Base-by-base conservation (phyloP, 331 rosid genomes). In the Rosa hybrid region DNA sequence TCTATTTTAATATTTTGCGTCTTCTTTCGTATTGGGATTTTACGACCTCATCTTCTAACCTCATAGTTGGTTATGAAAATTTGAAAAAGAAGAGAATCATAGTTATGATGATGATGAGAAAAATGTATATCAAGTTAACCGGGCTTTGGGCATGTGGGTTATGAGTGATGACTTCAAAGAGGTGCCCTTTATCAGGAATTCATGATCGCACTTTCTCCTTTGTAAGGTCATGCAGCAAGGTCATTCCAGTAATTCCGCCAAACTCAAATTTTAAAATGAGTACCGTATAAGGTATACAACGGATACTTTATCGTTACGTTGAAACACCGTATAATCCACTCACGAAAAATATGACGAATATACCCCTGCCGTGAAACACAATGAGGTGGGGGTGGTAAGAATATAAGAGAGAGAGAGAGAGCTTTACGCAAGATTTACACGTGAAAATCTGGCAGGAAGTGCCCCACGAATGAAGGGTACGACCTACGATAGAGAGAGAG, bases 251-350 rank as follows among this genome's bases (percentile, higher is more conserved):
- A 81, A 81, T 74, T 80, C 17, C 5, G 0, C 10, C 9, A 6
- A 71, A 62, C 42, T 30, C 23, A 10, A 67, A 75, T 63, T 82
- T 84, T 9, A 44, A 84, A 82, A 71, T 68, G 39, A 78, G 78
- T 67, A 57, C 14, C 30, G 30, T 57, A 57, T 20, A 56, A 56
- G 63, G 4, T 57, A 56, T 30, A 23, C 2, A 59, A 85, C 87
- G 86, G 86, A 83, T 78, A 75, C 84, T 82, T 80, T 80, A 78
- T 74, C 50, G 57, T 83, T 67, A 50, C 76, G 71, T 56, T 77
- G 3, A 9, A 41, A 77, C 65, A 74, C 77, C 80, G 79, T 79
- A 70, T 64, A 0, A 77, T 2, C 4, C 13, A 53, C 34, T 21
- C 30, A 59, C 34, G 12, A 9, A 10, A 0, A 3, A 59, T 3